Percentiles rank a stretch among this genome's conserved stretches.
phyloP scores from a whole-genome alignment of 106 monocot species.

The Allium sativum region DNA sequence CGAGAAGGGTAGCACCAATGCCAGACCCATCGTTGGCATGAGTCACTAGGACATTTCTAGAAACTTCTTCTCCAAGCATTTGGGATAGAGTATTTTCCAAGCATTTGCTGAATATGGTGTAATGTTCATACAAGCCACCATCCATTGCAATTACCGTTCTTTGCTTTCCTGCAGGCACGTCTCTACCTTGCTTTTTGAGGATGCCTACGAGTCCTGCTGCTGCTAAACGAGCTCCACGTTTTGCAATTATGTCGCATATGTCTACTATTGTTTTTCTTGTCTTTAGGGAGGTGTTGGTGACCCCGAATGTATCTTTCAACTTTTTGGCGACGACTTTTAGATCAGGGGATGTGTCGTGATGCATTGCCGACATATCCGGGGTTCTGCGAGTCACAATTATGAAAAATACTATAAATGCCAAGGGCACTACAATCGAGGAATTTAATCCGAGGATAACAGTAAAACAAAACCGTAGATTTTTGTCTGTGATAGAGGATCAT shows the following conservation, averaged over 20 bases:
- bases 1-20: constrained; percentile 79
- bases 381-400: constrained; percentile 33
- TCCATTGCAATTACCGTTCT: constrained; percentile 75
- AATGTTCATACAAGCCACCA: constrained; percentile 84
- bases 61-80: constrained; percentile 57
- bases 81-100: constrained; percentile 56
- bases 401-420: not conserved
- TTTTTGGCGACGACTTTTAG: constrained; percentile 48
- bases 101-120: constrained; percentile 51
- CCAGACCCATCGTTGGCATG: constrained; percentile 92
- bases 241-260: constrained; percentile 39
- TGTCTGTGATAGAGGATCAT: no score
- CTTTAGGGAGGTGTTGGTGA: constrained; percentile 29
- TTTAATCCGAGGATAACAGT: no score
- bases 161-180: constrained; percentile 13
- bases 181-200: constrained; percentile 62
- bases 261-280: constrained; percentile 35
- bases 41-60: constrained; percentile 22
- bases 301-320: constrained; percentile 58
- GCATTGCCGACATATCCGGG: constrained; percentile 73
- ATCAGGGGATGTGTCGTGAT: constrained; percentile 68
- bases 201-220: constrained; percentile 52
- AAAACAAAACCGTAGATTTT: no score
- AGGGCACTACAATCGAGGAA: no score
- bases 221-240: constrained; percentile 39